These are phyloP conservation scores for Spergularia azorica DNA, from an alignment of 179 eudicot genomes.

Conservation along the genomic window DNA sequence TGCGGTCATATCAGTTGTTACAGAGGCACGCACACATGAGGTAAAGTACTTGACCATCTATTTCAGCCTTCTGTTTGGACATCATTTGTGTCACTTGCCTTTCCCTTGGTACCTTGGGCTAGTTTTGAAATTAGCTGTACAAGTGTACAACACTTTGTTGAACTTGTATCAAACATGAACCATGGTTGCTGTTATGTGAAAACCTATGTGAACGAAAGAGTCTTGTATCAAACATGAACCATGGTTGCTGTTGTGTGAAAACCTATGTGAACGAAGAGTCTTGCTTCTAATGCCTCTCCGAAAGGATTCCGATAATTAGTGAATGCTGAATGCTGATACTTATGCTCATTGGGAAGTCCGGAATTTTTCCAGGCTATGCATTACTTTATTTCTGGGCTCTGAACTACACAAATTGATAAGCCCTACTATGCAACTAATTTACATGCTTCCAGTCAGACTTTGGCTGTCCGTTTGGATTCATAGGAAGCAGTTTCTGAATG, in stretches of 20 bases:
- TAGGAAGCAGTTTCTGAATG: background rate
- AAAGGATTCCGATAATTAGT: background rate
- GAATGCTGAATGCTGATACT: background rate
- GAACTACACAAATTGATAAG: background rate
- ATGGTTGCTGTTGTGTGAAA: background rate
- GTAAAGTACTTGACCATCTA: constrained; percentile 69
- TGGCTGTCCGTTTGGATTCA: background rate
- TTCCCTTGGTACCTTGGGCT: constrained; percentile 1
- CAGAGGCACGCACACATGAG: constrained; percentile 96
- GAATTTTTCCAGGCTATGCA: background rate
- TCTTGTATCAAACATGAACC: background rate
- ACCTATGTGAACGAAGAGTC: background rate
- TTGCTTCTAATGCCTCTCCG: background rate
- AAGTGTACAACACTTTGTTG: background rate
- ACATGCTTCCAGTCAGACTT: background rate
- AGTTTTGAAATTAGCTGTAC: background rate
- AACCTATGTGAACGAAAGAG: background rate
- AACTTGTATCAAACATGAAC: background rate
- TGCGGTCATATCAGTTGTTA: constrained; percentile 80
- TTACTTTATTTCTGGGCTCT: too few species aligned
- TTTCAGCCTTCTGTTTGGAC: constrained; percentile 24
- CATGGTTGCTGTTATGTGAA: background rate
- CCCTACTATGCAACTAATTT: background rate
- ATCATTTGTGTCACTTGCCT: background rate
- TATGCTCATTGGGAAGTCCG: background rate